Evolutionary conservation across 179 eudicot genomes (phyloP).

Genomic region (Silene coronaria): DNA sequence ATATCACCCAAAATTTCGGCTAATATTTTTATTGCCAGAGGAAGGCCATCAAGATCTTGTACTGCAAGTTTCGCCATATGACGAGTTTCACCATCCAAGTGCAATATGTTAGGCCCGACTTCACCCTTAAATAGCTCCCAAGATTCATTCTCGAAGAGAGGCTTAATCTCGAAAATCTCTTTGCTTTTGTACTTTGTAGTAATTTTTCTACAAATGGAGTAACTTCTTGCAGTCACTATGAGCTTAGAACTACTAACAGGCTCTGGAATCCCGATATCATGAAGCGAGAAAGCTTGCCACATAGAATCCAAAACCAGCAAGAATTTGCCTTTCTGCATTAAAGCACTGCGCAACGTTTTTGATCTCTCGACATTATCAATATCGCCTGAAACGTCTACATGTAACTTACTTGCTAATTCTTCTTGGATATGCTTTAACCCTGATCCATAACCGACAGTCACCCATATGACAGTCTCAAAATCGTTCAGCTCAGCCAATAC

Average conservation of each 20-base stretch:
- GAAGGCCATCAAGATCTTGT: constrained; percentile 22
- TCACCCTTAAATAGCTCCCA: constrained; percentile 40
- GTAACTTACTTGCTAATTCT: constrained; percentile 29
- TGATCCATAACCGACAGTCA: constrained; percentile 31
- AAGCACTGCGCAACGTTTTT: constrained; percentile 21
- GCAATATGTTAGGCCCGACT: constrained; percentile 22
- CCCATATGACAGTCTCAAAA: constrained; percentile 43
- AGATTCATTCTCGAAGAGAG: constrained; percentile 30
- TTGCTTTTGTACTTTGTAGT: constrained; percentile 18
- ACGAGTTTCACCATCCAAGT: constrained; percentile 23
- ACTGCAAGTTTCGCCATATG: constrained; percentile 15
- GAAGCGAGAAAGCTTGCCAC: constrained; percentile 34
- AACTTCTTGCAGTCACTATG: constrained; percentile 32
- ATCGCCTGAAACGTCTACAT: constrained; percentile 29
- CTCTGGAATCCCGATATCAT: constrained; percentile 50
- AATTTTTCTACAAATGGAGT: constrained; percentile 26
- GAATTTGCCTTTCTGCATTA: constrained; percentile 31
- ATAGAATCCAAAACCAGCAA: constrained; percentile 45
- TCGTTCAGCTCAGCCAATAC: constrained; percentile 24
- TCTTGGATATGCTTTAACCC: constrained; percentile 34
- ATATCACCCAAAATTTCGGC: constrained; percentile 26
- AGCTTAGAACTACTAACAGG: constrained; percentile 34
- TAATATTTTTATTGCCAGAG: constrained; percentile 20
- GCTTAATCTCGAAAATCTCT: constrained; percentile 30
- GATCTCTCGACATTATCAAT: constrained; percentile 29